Conservation (phyloP, 257 asterid species). For the Cynanchum wilfordii region DNA sequence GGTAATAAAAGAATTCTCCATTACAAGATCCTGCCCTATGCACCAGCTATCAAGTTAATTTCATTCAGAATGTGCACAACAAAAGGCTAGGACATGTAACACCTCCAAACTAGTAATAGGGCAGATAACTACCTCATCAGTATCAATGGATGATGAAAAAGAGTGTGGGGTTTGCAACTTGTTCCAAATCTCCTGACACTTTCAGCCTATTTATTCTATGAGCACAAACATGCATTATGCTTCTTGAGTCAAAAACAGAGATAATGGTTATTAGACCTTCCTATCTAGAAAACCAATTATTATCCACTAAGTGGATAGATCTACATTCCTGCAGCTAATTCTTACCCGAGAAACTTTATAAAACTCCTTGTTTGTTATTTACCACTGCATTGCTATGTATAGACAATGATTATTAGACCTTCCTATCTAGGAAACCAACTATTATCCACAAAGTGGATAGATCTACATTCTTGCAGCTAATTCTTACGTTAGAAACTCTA, state of each 20-base stretch:
- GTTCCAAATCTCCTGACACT: neutral
- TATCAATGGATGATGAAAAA: neutral
- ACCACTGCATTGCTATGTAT: neutral
- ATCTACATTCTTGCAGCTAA: neutral
- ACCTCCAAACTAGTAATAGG: neutral
- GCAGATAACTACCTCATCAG: neutral
- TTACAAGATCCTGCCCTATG: conserved; percentile 1
- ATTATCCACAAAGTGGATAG: neutral
- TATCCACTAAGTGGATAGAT: neutral
- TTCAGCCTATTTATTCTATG: neutral
- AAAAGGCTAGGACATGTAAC: neutral
- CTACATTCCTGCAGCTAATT: neutral
- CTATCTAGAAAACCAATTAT: neutral
- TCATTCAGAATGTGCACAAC: neutral
- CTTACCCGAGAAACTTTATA: neutral
- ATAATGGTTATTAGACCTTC: neutral
- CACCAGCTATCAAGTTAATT: neutral
- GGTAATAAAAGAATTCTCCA: neutral
- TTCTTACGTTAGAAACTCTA: neutral
- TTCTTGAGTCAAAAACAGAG: conserved; percentile 4
- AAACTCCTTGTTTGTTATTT: neutral
- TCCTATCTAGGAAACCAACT: neutral
- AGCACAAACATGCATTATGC: neutral
- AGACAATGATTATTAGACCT: neutral
- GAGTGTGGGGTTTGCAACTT: neutral